Evolutionary conservation across 2,329 filamentous ascomycete genomes (phyloP).

Genomic region (Hypoxylon sp.): DNA sequence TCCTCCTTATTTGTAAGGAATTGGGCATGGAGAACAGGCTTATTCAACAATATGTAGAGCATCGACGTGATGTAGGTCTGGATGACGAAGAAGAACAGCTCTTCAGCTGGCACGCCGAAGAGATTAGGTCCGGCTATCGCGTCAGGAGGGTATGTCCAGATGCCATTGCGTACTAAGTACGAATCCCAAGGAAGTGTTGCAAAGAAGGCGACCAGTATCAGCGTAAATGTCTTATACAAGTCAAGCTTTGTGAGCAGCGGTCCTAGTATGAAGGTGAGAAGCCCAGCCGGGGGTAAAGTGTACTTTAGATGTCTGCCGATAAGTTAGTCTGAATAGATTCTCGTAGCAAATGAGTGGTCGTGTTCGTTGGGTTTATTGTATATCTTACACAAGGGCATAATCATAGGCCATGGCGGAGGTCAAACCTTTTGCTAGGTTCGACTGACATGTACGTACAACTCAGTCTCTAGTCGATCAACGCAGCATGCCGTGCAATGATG

Average conservation of each 20-base stretch:
- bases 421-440: conserved; percentile 12
- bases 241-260: conserved; percentile 74
- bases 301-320: conserved; percentile 70
- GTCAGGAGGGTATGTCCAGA: conserved; percentile 78
- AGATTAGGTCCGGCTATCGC: conserved; percentile 73
- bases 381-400: conserved; percentile 50
- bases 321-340: conserved; percentile 8
- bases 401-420: conserved; percentile 48
- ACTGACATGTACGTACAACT: conserved; percentile 8
- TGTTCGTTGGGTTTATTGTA: not conserved
- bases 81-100: conserved; percentile 82
- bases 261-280: conserved; percentile 69
- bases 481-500: conserved; percentile 22
- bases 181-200: conserved; percentile 83
- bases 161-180: conserved; percentile 74
- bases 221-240: conserved; percentile 70
- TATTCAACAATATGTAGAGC: conserved; percentile 75
- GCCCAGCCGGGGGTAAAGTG: conserved; percentile 72
- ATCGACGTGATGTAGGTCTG: conserved; percentile 80
- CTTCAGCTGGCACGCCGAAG: conserved; percentile 75
- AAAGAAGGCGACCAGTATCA: conserved; percentile 72
- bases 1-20: conserved; percentile 54
- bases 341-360: not conserved
- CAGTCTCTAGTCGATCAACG: not conserved
- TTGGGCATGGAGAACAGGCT: conserved; percentile 67